Evolutionary conservation across 768 basidiomycete genomes (phyloP), one percentile per base, ranked within the genome.

Genomic region (Hygrophorus pudorinus): DNA sequence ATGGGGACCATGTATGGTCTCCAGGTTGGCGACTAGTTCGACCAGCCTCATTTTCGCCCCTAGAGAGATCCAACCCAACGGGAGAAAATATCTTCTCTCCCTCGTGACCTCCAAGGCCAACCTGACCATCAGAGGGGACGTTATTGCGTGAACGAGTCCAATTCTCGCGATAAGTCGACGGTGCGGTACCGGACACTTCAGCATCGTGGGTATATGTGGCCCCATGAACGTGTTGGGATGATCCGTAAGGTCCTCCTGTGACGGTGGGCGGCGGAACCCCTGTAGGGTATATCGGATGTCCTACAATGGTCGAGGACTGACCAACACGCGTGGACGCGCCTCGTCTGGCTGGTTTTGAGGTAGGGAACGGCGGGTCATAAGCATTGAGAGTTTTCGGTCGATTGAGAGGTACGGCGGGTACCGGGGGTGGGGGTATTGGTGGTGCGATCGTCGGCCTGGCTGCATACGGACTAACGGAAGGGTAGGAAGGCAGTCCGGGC

Each of bases 351-450:
- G 61, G 59, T 46, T 65, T 72, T 13, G 66, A 60, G 1, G 78
- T 68, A 31, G 75, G 75, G 46, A 86, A 73, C 27, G 85, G 84
- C 2, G 85, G 85, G 52, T 87, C 85, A 52, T 85, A 87, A 1
- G 84, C 85, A 51, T 85, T 83, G 11, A 65, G 68, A 28, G 76
- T 60, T 61, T 78, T 84, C 17, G 81, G 80, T 40, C 83, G 71
- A 47, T 65, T 76, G n/a, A 79, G 53, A 21, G 69, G 57, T 1
- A 71, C 61, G 2, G 70, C 59, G 13, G 68, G 65, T 4, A 60
- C 49, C 3, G 68, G 62, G 21, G 67, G 55, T 16, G 68, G 54
- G 33, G 60, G 53, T 20, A 62, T 58, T 42, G 58, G 40, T 27
- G 60, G 31, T 42, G 20, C 18, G 36, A 42, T 20, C 31, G 42